Evolutionary conservation across 2,329 filamentous ascomycete genomes (phyloP), one percentile per base, ranked within the genome.

Genomic region (Stagonosporopsis chrysanthemi): DNA sequence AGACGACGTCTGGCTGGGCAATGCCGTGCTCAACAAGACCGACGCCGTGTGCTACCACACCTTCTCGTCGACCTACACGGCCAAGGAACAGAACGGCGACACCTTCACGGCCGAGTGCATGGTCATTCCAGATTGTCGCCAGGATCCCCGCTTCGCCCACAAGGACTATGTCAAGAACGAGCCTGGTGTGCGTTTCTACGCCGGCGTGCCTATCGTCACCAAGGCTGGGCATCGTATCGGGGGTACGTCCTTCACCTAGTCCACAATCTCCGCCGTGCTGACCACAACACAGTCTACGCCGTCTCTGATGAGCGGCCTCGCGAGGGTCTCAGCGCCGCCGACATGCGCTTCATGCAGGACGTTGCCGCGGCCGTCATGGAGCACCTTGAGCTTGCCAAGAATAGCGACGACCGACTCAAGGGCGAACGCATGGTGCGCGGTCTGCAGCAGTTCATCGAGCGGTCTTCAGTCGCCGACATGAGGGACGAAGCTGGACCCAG

Each of bases 371-470:
- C 71, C 19, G 65, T 72, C 42, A 73, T 75, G 70, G 64, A 70
- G 44, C 71, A 73, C 46, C 64, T 73, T 5, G 70, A 73, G 56
- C 57, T 71, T 23, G 65, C 66, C 44, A 70, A 66, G 51, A 63
- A 68, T 49, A 63, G 66, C 31, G 62, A 72, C 44, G 66, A 69
- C 46, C 65, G 64, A 17, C 61, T 49, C 28, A 70, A 65, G 38
- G 69, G 68, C 14, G 70, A 73, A 54, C 64, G 65, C 12, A 74
- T 75, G 71, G 68, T 74, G 9, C 64, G 69, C n/a, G 72, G 71
- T 14, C 52, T 74, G n/a, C 72, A 71, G 11, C 64, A 71, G 19
- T 74, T 73, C 50, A 73, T 71, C 41, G 68, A 73, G 47, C 65
- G 67, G n/a, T 71, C 68, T 4, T 70, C 64, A 17, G 52, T 60